Evolutionary conservation across 208 protist species (phyloP), one percentile per base, ranked within the genome.

Genomic region (Trypanosoma boissoni): DNA sequence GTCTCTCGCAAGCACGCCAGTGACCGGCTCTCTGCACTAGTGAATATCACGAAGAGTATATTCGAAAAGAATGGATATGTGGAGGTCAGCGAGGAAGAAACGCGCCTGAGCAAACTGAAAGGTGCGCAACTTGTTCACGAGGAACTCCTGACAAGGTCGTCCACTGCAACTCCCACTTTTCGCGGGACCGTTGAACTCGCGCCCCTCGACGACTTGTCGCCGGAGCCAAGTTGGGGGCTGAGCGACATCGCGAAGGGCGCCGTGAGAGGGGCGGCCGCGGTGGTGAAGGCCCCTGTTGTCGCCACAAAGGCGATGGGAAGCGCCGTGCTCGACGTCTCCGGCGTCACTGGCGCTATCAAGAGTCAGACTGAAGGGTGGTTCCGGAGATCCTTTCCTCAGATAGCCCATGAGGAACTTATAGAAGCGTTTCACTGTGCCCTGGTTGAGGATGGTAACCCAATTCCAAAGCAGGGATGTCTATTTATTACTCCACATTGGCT

Each of bases 261-360:
- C 8, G 58, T 89, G 59, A 76, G 80, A 12, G 86, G 86, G 12
- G 86, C 79, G 24, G 72, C 80, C 10, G 80, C 78, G 49, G 69
- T 90, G 29, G 71, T 93, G n/a, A 72, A 65, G 53, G 80, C 78
- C 3, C 86, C 86, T 16, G 66, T 93, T n/a, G 80, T 67, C n/a
- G 72, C 85, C 0, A 76, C 82, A 29, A 73, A 71, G 20, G 78
- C 58, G 20, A 70, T 86, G n/a, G 72, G 73, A 9, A 76, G 64
- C 4, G 86, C 86, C 6, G 68, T 93, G 37, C 68, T 93, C 16
- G 82, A 86, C 45, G 80, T 69, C 9, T 83, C 83, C 3, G 83
- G 86, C 4, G 78, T 88, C 16, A 78, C 61, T 7, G 81, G 56
- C 28, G 83, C 83, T 16, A 69, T 91, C 54, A 77, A 80, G 50